Evolutionary conservation across 345 rosid species (phyloP), one percentile per base, ranked within the genome.

Genomic region (Camelina neglecta): DNA sequence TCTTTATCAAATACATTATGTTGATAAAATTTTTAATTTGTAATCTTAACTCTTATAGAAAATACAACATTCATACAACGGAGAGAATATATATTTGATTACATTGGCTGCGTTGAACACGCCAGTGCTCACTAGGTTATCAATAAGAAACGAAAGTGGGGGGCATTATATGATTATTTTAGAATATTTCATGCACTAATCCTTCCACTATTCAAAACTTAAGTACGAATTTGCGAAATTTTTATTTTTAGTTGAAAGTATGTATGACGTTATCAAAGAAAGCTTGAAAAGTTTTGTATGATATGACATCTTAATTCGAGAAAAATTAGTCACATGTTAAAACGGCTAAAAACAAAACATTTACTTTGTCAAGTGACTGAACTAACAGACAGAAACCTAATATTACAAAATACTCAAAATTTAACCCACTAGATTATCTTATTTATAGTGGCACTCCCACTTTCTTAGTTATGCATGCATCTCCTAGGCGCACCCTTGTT

Each of bases 381-480:
- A 51, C 73, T 71, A 77, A 29, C 33, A 16, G 61, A 39, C 77
- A 72, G 51, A 57, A 72, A 59, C 18, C 62, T 65, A 48, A 71
- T 57, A 71, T 26, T 64, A 65, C 6, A 63, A 70, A 60, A 63
- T 13, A 5, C 48, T 56, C 29, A 38, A 56, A 56, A 24, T 57
- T 50, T 38, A 56, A 39, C 38, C 69, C 67, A 57, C 76, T 65
- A 51, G 21, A 58, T 20, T 72, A 71, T 71, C 76, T 57, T 78
- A 39, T 51, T 55, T 29, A 50, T 58, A 78, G 81, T 78, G 81
- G 5, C 35, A 72, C 44, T 38, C 16, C 81, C 81, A 77, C 77
- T 77, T 64, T 76, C 73, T 35, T 63, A 26, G 13, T 2, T 69
- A 57, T 76, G 71, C 80, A 76, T 69, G 80, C 71, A 76, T 76